These are phyloP conservation scores for Penicillium hordei DNA, from an alignment of 2,329 filamentous ascomycete species.

Conservation along the genomic window DNA sequence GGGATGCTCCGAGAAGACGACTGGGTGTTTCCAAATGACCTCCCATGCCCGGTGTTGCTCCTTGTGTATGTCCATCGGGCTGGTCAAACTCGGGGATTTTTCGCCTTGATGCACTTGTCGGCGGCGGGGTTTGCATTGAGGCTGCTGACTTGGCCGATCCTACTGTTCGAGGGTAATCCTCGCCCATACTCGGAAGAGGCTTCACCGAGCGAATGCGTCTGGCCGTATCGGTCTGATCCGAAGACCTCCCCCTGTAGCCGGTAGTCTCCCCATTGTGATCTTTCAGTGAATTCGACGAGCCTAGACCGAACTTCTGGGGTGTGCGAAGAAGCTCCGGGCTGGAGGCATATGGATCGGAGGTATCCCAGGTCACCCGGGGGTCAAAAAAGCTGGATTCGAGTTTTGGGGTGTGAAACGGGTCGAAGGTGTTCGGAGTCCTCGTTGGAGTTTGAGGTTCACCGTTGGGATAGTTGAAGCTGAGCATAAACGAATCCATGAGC, in stretches of 20 bases:
- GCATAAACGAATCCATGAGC: constrained; percentile 37
- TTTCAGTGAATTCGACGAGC: constrained; percentile 31
- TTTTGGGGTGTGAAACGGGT: constrained; percentile 47
- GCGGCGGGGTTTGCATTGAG: constrained; percentile 62
- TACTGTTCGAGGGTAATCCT: constrained; percentile 36
- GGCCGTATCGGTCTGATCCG: constrained; percentile 36
- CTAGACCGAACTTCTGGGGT: constrained; percentile 41
- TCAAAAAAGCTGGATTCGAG: constrained; percentile 50
- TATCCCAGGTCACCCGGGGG: constrained; percentile 48
- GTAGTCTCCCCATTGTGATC: constrained; percentile 14
- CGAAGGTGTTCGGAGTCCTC: constrained; percentile 43
- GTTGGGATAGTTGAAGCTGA: constrained; percentile 47
- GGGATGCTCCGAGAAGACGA: constrained; percentile 46
- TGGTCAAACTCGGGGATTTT: constrained; percentile 40
- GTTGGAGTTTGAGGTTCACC: constrained; percentile 50
- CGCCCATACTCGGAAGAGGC: constrained; percentile 25
- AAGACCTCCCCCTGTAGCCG: constrained; percentile 21
- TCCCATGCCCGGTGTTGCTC: constrained; percentile 23
- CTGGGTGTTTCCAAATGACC: constrained; percentile 48
- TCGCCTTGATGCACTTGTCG: constrained; percentile 57
- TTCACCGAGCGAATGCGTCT: constrained; percentile 34
- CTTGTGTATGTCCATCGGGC: constrained; percentile 21
- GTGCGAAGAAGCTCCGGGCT: constrained; percentile 48
- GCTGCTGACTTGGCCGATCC: constrained; percentile 44
- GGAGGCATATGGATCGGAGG: constrained; percentile 48